These are phyloP conservation scores for Gossypium ekmanianum DNA, from an alignment of 345 rosid species.

Conservation along the genomic window DNA sequence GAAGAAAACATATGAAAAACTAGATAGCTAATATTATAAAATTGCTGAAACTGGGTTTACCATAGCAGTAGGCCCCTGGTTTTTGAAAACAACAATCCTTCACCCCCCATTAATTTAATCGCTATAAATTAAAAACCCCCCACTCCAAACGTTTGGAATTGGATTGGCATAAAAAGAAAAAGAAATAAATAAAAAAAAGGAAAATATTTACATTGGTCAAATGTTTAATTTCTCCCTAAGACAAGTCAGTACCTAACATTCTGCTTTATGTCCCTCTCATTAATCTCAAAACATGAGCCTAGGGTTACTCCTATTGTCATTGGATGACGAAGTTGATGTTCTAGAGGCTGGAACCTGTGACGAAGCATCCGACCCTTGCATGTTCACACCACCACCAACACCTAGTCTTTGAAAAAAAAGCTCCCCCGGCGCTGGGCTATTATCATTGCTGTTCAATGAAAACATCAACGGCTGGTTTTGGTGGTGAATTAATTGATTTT, in stretches of 20 bases:
- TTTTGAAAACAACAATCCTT: neutral
- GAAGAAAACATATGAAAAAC: neutral
- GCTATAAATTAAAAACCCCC: neutral
- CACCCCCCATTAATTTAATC: neutral
- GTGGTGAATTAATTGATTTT: slow-evolving; percentile 17
- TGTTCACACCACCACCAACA: neutral
- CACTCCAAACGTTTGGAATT: neutral
- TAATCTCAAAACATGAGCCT: slow-evolving; percentile 41
- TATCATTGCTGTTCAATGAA: slow-evolving; percentile 23
- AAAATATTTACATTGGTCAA: slow-evolving; percentile 28
- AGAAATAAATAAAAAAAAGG: neutral
- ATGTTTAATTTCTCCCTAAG: slow-evolving; percentile 22
- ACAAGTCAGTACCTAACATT: slow-evolving; percentile 47
- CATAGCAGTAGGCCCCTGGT: neutral
- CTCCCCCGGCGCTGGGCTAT: slow-evolving; percentile 15
- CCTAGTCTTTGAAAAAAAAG: slow-evolving; percentile 30
- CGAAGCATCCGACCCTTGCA: slow-evolving; percentile 7
- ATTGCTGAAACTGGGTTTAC: neutral
- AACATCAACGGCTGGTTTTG: slow-evolving; percentile 38
- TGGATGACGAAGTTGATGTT: slow-evolving; percentile 18
- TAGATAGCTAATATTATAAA: neutral
- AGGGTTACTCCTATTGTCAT: slow-evolving; percentile 33
- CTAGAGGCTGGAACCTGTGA: slow-evolving; percentile 17
- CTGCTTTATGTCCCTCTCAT: slow-evolving; percentile 33
- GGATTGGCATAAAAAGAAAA: neutral